Evolutionary conservation across 2,329 filamentous ascomycete species (phyloP).

Genomic region (Alternaria burnsii): DNA sequence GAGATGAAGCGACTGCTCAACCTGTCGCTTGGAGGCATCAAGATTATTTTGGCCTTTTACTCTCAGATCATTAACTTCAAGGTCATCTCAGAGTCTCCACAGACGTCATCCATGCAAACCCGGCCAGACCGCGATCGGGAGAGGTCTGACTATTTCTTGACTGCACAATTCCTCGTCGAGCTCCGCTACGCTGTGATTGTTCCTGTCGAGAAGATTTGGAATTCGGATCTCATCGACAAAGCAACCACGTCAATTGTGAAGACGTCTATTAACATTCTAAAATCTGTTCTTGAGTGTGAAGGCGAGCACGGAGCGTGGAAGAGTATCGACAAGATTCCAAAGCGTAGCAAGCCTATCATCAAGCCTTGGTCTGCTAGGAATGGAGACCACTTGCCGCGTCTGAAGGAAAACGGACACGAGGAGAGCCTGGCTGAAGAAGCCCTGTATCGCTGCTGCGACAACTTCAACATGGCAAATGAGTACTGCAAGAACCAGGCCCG

Average conservation of each 20-base stretch:
- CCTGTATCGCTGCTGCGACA: constrained; percentile 81
- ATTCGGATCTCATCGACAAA: constrained; percentile 83
- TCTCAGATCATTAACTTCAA: constrained; percentile 78
- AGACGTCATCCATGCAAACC: constrained; percentile 65
- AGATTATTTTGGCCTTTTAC: constrained; percentile 86
- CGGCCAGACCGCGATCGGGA: constrained; percentile 63
- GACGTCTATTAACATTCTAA: constrained; percentile 83
- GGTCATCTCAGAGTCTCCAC: constrained; percentile 78
- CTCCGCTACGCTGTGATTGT: constrained; percentile 82
- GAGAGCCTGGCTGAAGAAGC: constrained; percentile 77
- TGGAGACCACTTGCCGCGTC: constrained; percentile 53
- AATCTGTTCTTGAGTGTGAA: constrained; percentile 79
- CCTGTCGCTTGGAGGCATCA: constrained; percentile 70
- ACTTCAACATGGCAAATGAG: constrained; percentile 66
- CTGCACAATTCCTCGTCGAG: constrained; percentile 84
- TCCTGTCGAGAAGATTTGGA: constrained; percentile 81
- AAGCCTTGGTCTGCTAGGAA: constrained; percentile 63
- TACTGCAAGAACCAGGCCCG: constrained; percentile 75
- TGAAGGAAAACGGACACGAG: constrained; percentile 60
- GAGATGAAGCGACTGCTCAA: constrained; percentile 47
- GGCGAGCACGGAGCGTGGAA: constrained; percentile 72
- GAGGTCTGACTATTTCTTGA: constrained; percentile 68
- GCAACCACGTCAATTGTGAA: constrained; percentile 79
- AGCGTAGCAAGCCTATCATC: constrained; percentile 55
- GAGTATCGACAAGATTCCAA: constrained; percentile 67